phyloP scores from a whole-genome alignment of 805 yeast genomes.

The Candida lessepsii region DNA sequence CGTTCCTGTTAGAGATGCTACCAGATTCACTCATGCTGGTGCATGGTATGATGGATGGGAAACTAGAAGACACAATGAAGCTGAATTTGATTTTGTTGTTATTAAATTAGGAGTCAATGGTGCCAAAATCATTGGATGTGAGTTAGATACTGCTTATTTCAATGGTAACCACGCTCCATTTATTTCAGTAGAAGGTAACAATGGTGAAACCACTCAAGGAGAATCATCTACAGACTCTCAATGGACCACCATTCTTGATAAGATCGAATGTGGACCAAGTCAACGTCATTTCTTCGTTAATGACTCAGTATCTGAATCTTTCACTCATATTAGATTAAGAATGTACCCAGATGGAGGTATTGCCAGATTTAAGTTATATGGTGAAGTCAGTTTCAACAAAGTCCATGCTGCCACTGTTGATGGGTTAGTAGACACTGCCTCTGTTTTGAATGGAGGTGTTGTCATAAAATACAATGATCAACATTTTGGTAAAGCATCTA shows the following conservation, averaged over 20 bases:
- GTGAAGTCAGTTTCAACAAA: constrained; percentile 72
- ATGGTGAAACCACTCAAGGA: constrained; percentile 33
- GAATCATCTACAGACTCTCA: constrained; percentile 25
- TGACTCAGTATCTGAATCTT: constrained; percentile 56
- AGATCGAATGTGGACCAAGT: constrained; percentile 83
- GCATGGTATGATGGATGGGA: constrained; percentile 99
- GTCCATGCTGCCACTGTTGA: constrained; percentile 45
- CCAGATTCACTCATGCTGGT: constrained; percentile 77
- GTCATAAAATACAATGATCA: constrained; percentile 83
- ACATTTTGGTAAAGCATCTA: constrained; percentile 91
- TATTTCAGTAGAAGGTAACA: constrained; percentile 77
- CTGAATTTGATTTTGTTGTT: constrained; percentile 84
- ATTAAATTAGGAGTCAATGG: constrained; percentile 79
- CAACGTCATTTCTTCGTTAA: constrained; percentile 82
- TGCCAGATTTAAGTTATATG: constrained; percentile 89
- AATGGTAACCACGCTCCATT: constrained; percentile 94
- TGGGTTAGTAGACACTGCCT: constrained; percentile 63
- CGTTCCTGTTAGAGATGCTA: constrained; percentile 78
- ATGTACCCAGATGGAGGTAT: constrained; percentile 99
- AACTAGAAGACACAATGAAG: constrained; percentile 88
- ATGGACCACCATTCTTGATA: constrained; percentile 74
- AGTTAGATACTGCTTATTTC: constrained; percentile 91
- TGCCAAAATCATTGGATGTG: constrained; percentile 78
- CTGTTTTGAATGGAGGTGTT: constrained; percentile 84
- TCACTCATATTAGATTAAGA: constrained; percentile 77